These are phyloP conservation scores for Zygnema circumcarinatum DNA, from an alignment of 139 green algal species.

Conservation along the genomic window DNA sequence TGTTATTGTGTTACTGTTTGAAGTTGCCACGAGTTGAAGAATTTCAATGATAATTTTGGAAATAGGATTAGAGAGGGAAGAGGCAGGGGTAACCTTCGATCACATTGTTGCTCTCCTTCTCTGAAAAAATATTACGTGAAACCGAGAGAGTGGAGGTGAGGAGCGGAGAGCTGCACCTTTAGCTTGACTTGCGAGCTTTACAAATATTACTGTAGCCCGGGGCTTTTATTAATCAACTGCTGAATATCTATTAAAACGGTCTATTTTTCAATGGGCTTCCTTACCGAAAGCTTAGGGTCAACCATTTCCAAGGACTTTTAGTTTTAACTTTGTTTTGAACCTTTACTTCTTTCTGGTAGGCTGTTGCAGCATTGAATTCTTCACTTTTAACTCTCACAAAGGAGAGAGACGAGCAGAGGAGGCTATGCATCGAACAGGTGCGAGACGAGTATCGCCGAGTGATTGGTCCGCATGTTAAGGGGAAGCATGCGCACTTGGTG, in stretches of 20 bases:
- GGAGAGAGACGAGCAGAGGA: not conserved
- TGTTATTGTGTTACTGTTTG: too few relatives aligned
- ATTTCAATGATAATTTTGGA: too few relatives aligned
- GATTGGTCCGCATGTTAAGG: not conserved
- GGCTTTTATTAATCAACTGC: not conserved
- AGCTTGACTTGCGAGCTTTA: too few relatives aligned
- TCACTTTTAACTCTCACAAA: not conserved
- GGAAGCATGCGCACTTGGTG: not conserved
- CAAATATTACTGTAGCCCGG: too few relatives aligned
- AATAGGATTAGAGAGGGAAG: too few relatives aligned
- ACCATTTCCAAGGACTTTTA: not conserved
- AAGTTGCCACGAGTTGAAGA: too few relatives aligned
- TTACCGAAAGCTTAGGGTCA: not conserved
- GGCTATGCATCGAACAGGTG: not conserved
- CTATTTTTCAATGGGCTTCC: not conserved
- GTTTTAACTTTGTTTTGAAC: not conserved
- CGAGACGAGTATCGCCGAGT: not conserved
- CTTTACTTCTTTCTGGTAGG: not conserved
- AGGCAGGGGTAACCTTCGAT: too few relatives aligned
- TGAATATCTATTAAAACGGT: not conserved
- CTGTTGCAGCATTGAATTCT: not conserved
- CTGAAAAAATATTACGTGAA: too few relatives aligned
- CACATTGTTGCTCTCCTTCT: too few relatives aligned
- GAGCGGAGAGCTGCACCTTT: too few relatives aligned
- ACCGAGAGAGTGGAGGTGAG: too few relatives aligned